These are phyloP conservation scores for Tulasnella calospora DNA, from an alignment of 768 basidiomycete genomes.

Conservation along the genomic window DNA sequence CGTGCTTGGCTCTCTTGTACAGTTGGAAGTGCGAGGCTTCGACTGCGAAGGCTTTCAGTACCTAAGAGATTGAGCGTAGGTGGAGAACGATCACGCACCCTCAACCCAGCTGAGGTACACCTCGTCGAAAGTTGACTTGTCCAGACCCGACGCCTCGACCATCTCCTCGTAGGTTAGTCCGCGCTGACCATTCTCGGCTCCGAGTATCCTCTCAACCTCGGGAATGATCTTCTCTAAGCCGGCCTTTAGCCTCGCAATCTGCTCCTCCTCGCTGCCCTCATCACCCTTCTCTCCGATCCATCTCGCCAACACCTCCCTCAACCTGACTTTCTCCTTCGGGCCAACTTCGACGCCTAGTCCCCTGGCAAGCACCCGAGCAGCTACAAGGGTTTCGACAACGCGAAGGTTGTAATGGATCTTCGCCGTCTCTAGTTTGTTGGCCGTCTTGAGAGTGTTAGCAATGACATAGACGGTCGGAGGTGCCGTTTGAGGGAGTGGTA, in stretches of 20 bases:
- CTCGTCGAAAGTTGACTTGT: conserved; percentile 51
- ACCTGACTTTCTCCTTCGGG: conserved; percentile 53
- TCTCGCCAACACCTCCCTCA: conserved; percentile 62
- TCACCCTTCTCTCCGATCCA: conserved; percentile 46
- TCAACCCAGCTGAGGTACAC: conserved; percentile 76
- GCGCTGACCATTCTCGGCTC: conserved; percentile 42
- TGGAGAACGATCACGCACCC: conserved; percentile 44
- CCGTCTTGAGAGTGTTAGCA: conserved; percentile 77
- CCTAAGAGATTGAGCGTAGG: neutral
- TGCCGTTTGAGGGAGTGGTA: conserved; percentile 51
- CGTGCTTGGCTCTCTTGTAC: conserved; percentile 77
- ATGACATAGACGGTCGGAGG: conserved; percentile 58
- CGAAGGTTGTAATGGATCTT: conserved; percentile 81
- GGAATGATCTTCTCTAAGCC: conserved; percentile 47
- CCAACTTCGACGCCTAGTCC: conserved; percentile 46
- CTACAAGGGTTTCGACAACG: conserved; percentile 84
- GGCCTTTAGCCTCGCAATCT: conserved; percentile 44
- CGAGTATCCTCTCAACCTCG: conserved; percentile 48
- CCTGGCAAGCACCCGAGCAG: conserved; percentile 66
- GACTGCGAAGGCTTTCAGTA: conserved; percentile 42
- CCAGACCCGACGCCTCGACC: conserved; percentile 59
- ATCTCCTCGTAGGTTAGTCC: conserved; percentile 74
- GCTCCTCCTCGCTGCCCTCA: conserved; percentile 39
- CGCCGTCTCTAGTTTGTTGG: conserved; percentile 73
- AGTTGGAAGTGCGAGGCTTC: conserved; percentile 77